These are phyloP conservation scores for Solanum commersonii DNA, from an alignment of 257 asterid species.

Conservation along the genomic window DNA sequence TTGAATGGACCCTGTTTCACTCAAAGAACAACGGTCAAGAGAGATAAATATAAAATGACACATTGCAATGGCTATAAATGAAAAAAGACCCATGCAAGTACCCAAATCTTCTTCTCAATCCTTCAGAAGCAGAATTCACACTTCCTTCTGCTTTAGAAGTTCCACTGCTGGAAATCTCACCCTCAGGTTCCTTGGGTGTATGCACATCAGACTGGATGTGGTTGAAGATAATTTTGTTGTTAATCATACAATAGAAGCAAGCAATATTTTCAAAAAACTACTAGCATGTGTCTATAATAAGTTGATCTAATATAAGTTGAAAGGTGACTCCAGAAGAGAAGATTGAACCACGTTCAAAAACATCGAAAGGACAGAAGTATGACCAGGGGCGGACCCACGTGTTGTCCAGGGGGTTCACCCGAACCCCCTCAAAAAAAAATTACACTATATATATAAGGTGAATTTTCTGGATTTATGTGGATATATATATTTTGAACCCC, in stretches of 20 bases:
- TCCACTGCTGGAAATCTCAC: constrained; percentile 23
- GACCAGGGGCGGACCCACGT: too few species aligned
- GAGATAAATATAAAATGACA: background rate
- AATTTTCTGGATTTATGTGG: too few species aligned
- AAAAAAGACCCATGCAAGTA: constrained; percentile 2
- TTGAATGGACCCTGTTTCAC: constrained; percentile 36
- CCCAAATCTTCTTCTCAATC: constrained; percentile 79
- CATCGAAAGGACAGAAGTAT: background rate
- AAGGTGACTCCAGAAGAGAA: background rate
- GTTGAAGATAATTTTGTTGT: constrained; percentile 5
- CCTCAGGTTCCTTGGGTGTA: constrained; percentile 26
- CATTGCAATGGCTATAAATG: background rate
- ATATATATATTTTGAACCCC: too few species aligned
- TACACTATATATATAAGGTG: too few species aligned
- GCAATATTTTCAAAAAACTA: background rate
- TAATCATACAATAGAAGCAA: background rate
- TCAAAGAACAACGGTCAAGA: constrained; percentile 6
- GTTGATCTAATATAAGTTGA: background rate
- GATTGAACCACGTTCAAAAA: background rate
- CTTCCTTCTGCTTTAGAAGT: constrained; percentile 40
- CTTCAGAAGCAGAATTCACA: constrained; percentile 38
- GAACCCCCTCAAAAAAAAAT: too few species aligned
- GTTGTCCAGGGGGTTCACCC: too few species aligned
- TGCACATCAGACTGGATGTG: constrained; percentile 35
- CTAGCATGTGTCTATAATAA: background rate